These are phyloP conservation scores for Suillus tomentosus DNA, from an alignment of 768 basidiomycete genomes.

Conservation along the genomic window DNA sequence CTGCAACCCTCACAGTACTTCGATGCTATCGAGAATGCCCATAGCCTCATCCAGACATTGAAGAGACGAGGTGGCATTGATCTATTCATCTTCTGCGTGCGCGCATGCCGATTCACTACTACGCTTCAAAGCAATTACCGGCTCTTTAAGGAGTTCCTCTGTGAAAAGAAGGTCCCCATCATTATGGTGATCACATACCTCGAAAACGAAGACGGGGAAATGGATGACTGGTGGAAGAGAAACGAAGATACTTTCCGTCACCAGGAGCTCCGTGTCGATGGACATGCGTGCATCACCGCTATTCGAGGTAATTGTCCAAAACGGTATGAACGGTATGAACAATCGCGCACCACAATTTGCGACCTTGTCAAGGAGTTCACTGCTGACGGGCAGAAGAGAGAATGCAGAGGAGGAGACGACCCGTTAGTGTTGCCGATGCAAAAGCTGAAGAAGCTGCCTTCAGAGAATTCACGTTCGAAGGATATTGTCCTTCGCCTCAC, in stretches of 20 bases:
- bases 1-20: constrained; percentile 18
- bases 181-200: constrained; percentile 41
- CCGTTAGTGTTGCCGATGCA: constrained; percentile 6
- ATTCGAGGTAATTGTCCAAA: constrained; percentile 17
- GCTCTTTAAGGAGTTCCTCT: constrained; percentile 42
- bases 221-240: constrained; percentile 41
- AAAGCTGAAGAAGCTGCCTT: constrained; percentile 15
- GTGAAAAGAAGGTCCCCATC: constrained; percentile 38
- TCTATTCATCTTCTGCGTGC: constrained; percentile 43
- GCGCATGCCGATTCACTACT: constrained; percentile 38
- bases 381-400: constrained; percentile 21
- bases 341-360: constrained; percentile 31
- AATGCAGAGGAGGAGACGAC: constrained; percentile 2
- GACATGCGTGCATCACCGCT: constrained; percentile 44
- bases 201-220: constrained; percentile 33
- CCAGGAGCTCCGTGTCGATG: constrained; percentile 31
- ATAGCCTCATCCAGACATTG: constrained; percentile 35
- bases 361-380: constrained; percentile 23
- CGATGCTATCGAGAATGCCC: constrained; percentile 30
- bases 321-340: constrained; percentile 22
- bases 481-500: constrained; percentile 24
- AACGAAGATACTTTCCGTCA: constrained; percentile 33
- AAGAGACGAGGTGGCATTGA: constrained; percentile 36
- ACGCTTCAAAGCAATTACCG: constrained; percentile 40
- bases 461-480: constrained; percentile 22